phyloP scores from a whole-genome alignment of 306 rosid species.

The Astragalus glycyphyllos region DNA sequence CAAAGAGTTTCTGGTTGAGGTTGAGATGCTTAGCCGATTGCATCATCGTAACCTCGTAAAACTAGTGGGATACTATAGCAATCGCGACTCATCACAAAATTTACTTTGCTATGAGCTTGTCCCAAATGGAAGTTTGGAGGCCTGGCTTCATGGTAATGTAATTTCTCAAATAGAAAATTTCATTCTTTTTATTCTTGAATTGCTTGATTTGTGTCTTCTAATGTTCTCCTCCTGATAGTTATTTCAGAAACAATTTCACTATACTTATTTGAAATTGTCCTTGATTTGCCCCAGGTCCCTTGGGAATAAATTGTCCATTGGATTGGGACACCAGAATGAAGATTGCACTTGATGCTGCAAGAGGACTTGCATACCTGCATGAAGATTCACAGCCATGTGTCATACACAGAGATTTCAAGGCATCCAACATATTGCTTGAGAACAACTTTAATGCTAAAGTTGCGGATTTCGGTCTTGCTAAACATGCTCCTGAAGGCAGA shows the following conservation, averaged over 20 bases:
- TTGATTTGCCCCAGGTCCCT: slow-evolving; percentile 66
- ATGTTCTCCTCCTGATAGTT: slow-evolving; percentile 14
- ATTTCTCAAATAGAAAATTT: no score
- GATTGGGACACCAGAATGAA: slow-evolving; percentile 99
- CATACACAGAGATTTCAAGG: slow-evolving; percentile 96
- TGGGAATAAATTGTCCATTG: slow-evolving; percentile 92
- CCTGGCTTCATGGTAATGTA: slow-evolving; percentile 96
- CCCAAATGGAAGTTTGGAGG: slow-evolving; percentile 97
- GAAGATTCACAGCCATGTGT: slow-evolving; percentile 99
- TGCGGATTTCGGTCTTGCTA: slow-evolving; percentile 98
- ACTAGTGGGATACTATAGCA: slow-evolving; percentile 88
- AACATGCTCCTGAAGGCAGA: slow-evolving; percentile 96
- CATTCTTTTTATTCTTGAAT: slow-evolving; percentile 13
- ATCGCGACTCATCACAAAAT: slow-evolving; percentile 86
- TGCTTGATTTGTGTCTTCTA: slow-evolving; percentile 22
- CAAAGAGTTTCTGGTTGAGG: slow-evolving; percentile 92
- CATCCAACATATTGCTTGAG: slow-evolving; percentile 95
- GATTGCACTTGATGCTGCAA: slow-evolving; percentile 97
- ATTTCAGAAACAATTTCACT: slow-evolving; percentile 16
- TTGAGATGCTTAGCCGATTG: slow-evolving; percentile 97
- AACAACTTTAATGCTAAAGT: slow-evolving; percentile 92
- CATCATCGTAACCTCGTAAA: slow-evolving; percentile 98
- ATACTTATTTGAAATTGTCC: slow-evolving; percentile 30
- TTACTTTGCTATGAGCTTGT: slow-evolving; percentile 97
- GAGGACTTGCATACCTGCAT: slow-evolving; percentile 94